Evolutionary conservation across 345 rosid species (phyloP), one percentile per base, ranked within the genome.

Genomic region (Geranium brycei): DNA sequence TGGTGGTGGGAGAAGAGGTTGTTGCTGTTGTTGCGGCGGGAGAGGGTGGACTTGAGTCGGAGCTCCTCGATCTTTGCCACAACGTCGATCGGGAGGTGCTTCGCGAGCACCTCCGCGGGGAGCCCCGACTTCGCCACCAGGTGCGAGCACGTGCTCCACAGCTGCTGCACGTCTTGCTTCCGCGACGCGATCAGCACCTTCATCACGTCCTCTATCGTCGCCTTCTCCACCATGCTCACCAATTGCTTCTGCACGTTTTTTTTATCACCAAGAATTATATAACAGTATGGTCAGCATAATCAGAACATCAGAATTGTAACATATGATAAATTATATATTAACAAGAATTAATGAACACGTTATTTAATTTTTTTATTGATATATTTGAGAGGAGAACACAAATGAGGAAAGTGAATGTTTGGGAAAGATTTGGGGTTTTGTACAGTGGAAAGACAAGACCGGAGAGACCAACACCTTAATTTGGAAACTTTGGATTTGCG

Each of bases 81-180:
- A 0, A 95, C 95, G 13, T 95, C 99, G 5, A 88, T 79, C 3
- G 99, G 85, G 17, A 95, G 83, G 74, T 95, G 99, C 55, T 91
- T 95, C 28, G 93, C 89, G 7, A 95, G 85, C 64, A 95, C 80
- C 74, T 95, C 99, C 0, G 95, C 85, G 0, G 97, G 99, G 8
- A 95, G 79, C 58, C 99, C 99, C 16, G 99, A 90, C 64, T 95
- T 95, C 65, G 99, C 89, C 4, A 88, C 99, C 7, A 95, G 83
- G 77, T 95, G 99, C 59, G 97, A 95, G 66, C 97, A 95, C 61
- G 97, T 91, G 1, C 89, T 81, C 99, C 99, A 95, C 51, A 95
- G 76, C 62, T 88, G 99, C 61, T 88, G 95, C 97, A 91, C 87
- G 64, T 88, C 99, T 83, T 91, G 99, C 70, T 85, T 95, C 73